A percentile compares a stretch with the other conserved stretches of the same genome.
Conservation (phyloP, 768 basidiomycete species). For the Collybia sp. region DNA sequence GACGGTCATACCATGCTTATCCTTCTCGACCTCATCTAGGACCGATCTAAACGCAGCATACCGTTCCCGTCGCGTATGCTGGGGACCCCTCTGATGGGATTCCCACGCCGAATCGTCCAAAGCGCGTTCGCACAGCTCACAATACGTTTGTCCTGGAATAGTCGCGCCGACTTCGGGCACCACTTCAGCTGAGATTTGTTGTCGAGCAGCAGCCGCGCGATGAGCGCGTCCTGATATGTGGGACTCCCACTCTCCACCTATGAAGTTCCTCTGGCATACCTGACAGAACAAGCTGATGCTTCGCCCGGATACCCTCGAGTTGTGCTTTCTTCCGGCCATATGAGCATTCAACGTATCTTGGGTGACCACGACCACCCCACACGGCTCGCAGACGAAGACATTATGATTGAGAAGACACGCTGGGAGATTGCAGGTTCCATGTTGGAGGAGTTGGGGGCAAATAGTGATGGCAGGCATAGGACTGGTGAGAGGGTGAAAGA, state of each 20-base stretch:
- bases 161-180: slow-evolving; percentile 22
- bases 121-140: slow-evolving; percentile 22
- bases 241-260: slow-evolving; percentile 10
- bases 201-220: not conserved
- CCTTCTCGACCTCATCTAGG: slow-evolving; percentile 47
- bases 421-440: slow-evolving; percentile 27
- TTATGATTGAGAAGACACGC: slow-evolving; percentile 29
- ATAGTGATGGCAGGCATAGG: not conserved
- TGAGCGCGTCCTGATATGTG: slow-evolving; percentile 14
- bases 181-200: slow-evolving; percentile 19
- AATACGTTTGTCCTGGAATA: slow-evolving; percentile 14
- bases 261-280: slow-evolving; percentile 23
- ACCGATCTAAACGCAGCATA: slow-evolving; percentile 36
- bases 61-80: slow-evolving; percentile 31
- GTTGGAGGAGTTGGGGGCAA: slow-evolving; percentile 31
- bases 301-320: slow-evolving; percentile 16
- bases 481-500: too few relatives aligned
- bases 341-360: slow-evolving; percentile 21
- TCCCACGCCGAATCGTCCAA: slow-evolving; percentile 23
- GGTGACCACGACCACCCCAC: slow-evolving; percentile 26
- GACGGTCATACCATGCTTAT: slow-evolving; percentile 47
- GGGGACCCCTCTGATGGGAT: slow-evolving; percentile 19
- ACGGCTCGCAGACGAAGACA: slow-evolving; percentile 32
- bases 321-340: slow-evolving; percentile 22
- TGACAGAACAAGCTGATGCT: slow-evolving; percentile 19